Evolutionary conservation across 768 basidiomycete genomes (phyloP).

Genomic region (Leccinum subgranulosum): DNA sequence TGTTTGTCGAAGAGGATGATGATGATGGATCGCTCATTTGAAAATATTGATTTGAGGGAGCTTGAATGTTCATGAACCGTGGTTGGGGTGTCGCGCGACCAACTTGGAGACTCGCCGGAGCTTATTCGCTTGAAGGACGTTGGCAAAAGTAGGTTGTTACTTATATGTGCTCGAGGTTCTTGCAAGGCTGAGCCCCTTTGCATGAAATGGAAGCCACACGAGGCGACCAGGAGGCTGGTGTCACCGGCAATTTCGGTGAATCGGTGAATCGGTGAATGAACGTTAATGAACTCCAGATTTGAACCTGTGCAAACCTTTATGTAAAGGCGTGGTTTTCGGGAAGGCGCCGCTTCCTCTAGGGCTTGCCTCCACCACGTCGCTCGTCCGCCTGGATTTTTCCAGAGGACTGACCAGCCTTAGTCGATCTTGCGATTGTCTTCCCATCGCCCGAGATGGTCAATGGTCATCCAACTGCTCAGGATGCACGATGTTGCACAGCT

Average conservation of each 20-base stretch:
- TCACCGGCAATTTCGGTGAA: not conserved
- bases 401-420: too few species aligned
- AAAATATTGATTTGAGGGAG: not conserved
- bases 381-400: too few species aligned
- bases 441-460: too few species aligned
- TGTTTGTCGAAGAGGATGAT: not conserved
- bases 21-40: not conserved
- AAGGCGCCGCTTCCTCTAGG: too few species aligned
- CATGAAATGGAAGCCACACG: slow-evolving; percentile 2
- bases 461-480: too few species aligned
- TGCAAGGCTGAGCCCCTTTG: not conserved
- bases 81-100: too few species aligned
- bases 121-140: not conserved
- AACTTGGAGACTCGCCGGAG: not conserved
- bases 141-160: not conserved
- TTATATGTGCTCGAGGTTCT: not conserved
- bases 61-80: not conserved
- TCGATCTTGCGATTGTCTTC: too few species aligned
- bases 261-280: not conserved
- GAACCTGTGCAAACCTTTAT: too few species aligned
- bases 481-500: too few species aligned
- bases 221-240: slow-evolving; percentile 9
- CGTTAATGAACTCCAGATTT: too few species aligned
- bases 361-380: too few species aligned
- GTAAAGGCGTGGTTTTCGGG: too few species aligned